These are phyloP conservation scores for Colletotrichum tofieldiae DNA, from an alignment of 2,329 filamentous ascomycete species.

Conservation along the genomic window DNA sequence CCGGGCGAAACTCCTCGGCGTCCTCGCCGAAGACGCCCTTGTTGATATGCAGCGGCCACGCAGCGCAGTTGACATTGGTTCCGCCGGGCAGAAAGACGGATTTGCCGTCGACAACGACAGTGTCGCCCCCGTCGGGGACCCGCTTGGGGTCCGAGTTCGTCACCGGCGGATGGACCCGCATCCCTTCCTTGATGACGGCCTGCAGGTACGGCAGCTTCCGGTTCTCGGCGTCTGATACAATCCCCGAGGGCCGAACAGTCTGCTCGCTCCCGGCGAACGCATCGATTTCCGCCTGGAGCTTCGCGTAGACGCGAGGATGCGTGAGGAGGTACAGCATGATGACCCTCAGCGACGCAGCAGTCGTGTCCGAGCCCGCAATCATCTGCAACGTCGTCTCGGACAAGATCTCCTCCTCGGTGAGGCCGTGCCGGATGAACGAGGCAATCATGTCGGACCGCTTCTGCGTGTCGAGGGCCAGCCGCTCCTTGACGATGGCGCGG, in stretches of 20 bases:
- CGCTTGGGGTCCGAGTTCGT: conserved; percentile 55
- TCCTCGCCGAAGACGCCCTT: conserved; percentile 71
- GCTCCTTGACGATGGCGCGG: conserved; percentile 35
- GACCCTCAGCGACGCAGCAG: conserved; percentile 56
- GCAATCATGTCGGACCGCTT: conserved; percentile 39
- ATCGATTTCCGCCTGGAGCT: conserved; percentile 66
- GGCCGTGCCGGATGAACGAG: conserved; percentile 60
- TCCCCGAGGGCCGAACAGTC: conserved; percentile 22
- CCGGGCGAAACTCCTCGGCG: conserved; percentile 69
- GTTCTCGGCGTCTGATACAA: conserved; percentile 60
- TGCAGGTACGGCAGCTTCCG: conserved; percentile 69
- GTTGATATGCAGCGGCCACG: conserved; percentile 63
- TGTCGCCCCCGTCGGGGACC: conserved; percentile 52
- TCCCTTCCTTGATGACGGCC: conserved; percentile 70
- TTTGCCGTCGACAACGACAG: conserved; percentile 47
- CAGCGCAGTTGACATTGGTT: conserved; percentile 33
- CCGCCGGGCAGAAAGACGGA: conserved; percentile 51
- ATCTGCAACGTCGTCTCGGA: conserved; percentile 53
- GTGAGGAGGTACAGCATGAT: conserved; percentile 67
- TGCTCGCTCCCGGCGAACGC: conserved; percentile 41
- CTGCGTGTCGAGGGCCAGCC: conserved; percentile 34
- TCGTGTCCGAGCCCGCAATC: conserved; percentile 55
- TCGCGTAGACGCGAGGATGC: conserved; percentile 61
- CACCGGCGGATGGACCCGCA: conserved; percentile 68
- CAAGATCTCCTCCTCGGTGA: conserved; percentile 47